Base-by-base conservation (phyloP, 1,139 yeast species). In the Diutina sp. region DNA sequence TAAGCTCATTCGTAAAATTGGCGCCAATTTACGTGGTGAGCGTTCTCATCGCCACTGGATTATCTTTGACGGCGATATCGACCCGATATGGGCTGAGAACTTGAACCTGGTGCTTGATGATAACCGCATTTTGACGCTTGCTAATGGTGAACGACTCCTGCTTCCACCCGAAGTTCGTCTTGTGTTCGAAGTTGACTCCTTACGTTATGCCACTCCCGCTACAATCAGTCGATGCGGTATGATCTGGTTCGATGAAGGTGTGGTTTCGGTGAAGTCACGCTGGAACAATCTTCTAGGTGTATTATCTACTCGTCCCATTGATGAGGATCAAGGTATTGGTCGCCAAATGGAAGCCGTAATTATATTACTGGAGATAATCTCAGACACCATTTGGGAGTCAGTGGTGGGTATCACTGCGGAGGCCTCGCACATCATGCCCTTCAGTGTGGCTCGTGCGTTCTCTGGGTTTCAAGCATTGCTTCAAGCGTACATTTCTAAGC, bases 221-320 rank as follows among this genome's bases (percentile, higher is more conserved):
- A 93, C 98, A 0, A 80, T 93, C 35, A 88, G 95, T 68, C 79
- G 99, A 68, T 91, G 98, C 73, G 97, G 96, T 8, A 84, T 93
- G 82, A 74, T 91, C 1, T 87, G 91, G 86, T 74, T 89, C 62
- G 85, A 83, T 7, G 64, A 63, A 1, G 60, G 73, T 1, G 69
- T 77, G 11, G 41, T 51, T 3, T 52, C 56, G 18, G 38, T 59
- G 18, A 6, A 32, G 25, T 30, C 45, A 12, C 32, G 53, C 21
- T 65, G 2, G 64, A 66, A 0, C 65, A 61, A 28, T 7, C 21
- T 51, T n/a, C 3, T 51, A 1, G 16, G 21, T 16, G 21, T 35
- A 2, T 9, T 38, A 6, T 4, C 2, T 14, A 35, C 45, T 16
- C 45, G 9, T 5, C 18, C 35, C 12, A 35, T 35, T 2, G 6